Conservation (phyloP, 805 yeast genomes). For the Ogataea paraovalis region DNA sequence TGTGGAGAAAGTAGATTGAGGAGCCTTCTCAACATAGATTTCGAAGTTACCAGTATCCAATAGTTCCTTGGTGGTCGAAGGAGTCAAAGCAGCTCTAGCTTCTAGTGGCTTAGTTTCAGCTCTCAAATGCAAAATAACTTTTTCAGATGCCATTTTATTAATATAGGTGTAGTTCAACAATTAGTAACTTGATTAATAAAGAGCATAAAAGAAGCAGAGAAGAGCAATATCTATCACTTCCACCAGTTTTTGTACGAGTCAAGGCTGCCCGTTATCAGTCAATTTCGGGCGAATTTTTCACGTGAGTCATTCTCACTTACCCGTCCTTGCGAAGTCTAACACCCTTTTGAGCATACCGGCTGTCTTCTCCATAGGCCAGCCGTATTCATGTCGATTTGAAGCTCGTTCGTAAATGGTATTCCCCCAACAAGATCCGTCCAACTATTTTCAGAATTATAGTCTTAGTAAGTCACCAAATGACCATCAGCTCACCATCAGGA, state of each 20-base stretch:
- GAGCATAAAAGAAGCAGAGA: too few species aligned
- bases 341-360: too few species aligned
- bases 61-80: slow-evolving; percentile 79
- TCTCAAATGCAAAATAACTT: slow-evolving; percentile 78
- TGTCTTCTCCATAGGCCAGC: too few species aligned
- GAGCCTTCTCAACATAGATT: slow-evolving; percentile 81
- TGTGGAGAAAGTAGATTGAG: slow-evolving; percentile 74
- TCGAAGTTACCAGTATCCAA: slow-evolving; percentile 79
- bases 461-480: too few species aligned
- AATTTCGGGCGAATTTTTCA: background rate
- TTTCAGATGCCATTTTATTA: slow-evolving; percentile 19
- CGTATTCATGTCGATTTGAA: too few species aligned
- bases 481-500: too few species aligned
- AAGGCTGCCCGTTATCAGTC: background rate
- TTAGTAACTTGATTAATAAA: too few species aligned
- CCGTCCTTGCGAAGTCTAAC: background rate
- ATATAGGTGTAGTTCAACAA: background rate
- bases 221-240: too few species aligned
- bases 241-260: too few species aligned
- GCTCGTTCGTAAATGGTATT: too few species aligned
- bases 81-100: slow-evolving; percentile 96
- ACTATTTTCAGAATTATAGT: too few species aligned
- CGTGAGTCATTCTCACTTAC: background rate
- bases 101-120: slow-evolving; percentile 97
- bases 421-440: too few species aligned